phyloP scores from a whole-genome alignment of 352 stramenopile genomes.

The Thalassiosira livingstoniorum region DNA sequence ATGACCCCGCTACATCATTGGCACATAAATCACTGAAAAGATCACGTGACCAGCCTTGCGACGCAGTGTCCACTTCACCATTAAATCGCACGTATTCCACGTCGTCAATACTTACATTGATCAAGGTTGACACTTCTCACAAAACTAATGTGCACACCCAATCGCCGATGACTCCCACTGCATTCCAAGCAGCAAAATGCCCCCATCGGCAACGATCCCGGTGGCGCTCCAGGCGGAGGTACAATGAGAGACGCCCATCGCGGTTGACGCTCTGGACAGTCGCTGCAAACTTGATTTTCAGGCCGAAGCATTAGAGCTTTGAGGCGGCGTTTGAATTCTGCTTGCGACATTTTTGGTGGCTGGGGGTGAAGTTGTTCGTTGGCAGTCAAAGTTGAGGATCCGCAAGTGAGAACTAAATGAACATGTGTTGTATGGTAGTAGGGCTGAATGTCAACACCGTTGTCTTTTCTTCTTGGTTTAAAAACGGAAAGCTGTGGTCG shows the following conservation, averaged over 20 bases:
- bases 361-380: not conserved
- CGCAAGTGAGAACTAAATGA: too few relatives aligned
- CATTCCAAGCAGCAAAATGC: slow-evolving; percentile 98
- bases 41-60: too few relatives aligned
- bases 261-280: slow-evolving; percentile 84
- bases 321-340: slow-evolving; percentile 64
- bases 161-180: slow-evolving; percentile 94
- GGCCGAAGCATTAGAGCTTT: slow-evolving; percentile 81
- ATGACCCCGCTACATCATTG: too few relatives aligned
- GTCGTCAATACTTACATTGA: slow-evolving; percentile 90
- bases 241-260: slow-evolving; percentile 85
- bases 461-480: too few relatives aligned
- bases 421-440: too few relatives aligned
- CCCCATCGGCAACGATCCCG: slow-evolving; percentile 75
- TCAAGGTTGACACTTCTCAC: slow-evolving; percentile 96
- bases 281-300: slow-evolving; percentile 84
- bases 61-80: too few relatives aligned
- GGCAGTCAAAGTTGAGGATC: not conserved
- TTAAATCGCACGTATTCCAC: too few relatives aligned
- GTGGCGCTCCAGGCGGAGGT: slow-evolving; percentile 74
- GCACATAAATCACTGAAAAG: too few relatives aligned
- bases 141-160: slow-evolving; percentile 98
- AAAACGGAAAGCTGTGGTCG: too few relatives aligned
- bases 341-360: slow-evolving; percentile 45
- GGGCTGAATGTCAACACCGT: too few relatives aligned